Conservation (phyloP, 2,329 filamentous ascomycete species). For the Cryoendolithus antarcticus region DNA sequence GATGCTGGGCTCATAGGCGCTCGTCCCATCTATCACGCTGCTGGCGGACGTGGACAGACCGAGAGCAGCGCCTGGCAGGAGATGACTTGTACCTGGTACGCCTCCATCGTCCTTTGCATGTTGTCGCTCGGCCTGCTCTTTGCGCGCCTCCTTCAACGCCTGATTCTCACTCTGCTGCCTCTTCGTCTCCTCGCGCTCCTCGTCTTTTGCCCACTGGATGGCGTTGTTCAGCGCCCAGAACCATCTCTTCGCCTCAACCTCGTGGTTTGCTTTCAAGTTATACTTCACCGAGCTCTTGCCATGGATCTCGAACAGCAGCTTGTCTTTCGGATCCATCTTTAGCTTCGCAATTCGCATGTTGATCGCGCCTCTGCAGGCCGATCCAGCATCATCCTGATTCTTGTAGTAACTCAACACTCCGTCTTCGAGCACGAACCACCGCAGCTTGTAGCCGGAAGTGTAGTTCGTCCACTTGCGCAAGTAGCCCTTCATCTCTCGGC, state of each 20-base stretch:
- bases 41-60: conserved; percentile 37
- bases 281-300: conserved; percentile 99
- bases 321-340: conserved; percentile 93
- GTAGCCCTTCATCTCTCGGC: conserved; percentile 95
- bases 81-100: conserved; percentile 10
- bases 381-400: conserved; percentile 93
- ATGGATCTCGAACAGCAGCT: conserved; percentile 93
- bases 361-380: conserved; percentile 91
- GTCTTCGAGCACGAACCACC: conserved; percentile 97
- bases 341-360: conserved; percentile 95
- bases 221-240: conserved; percentile 99
- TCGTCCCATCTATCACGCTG: conserved; percentile 42
- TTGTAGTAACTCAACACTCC: conserved; percentile 98
- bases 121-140: conserved; percentile 51
- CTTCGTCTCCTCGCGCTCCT: conserved; percentile 78
- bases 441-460: conserved; percentile 86
- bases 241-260: conserved; percentile 96
- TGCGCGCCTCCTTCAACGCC: conserved; percentile 64
- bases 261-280: conserved; percentile 91
- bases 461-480: conserved; percentile 99
- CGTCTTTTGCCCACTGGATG: conserved; percentile 96
- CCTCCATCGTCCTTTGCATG: conserved; percentile 17
- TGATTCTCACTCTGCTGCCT: conserved; percentile 64
- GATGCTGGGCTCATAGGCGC: conserved; percentile 45
- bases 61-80: conserved; percentile 32